These are phyloP conservation scores for Psidium guajava DNA, from an alignment of 345 rosid genomes.

Conservation along the genomic window DNA sequence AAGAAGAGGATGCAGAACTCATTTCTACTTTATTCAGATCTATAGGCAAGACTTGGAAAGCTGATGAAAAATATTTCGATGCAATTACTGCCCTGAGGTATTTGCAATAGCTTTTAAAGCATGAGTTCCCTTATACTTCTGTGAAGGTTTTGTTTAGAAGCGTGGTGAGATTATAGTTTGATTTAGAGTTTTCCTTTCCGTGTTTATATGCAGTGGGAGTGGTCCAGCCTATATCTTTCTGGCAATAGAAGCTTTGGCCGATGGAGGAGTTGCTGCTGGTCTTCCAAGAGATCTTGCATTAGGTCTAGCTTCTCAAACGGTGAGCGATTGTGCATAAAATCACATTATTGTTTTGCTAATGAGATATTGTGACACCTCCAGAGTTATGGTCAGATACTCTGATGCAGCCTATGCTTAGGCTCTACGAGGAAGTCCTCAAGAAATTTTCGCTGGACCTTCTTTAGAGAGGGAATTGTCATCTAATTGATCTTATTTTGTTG, in stretches of 20 bases:
- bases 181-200: background rate
- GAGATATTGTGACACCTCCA: background rate
- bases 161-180: background rate
- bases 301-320: slow-evolving; percentile 82
- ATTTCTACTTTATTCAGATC: slow-evolving; percentile 66
- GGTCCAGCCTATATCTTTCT: slow-evolving; percentile 85
- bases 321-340: slow-evolving; percentile 15
- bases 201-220: slow-evolving; percentile 52
- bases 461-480: background rate
- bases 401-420: background rate
- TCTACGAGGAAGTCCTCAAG: background rate
- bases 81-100: slow-evolving; percentile 94
- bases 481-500: background rate
- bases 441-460: background rate
- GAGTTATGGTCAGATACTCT: background rate
- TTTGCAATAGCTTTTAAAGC: background rate
- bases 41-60: slow-evolving; percentile 77
- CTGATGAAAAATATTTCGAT: slow-evolving; percentile 82
- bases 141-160: background rate
- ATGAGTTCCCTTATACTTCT: background rate
- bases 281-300: slow-evolving; percentile 83
- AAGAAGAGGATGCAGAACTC: slow-evolving; percentile 63
- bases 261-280: slow-evolving; percentile 98
- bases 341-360: background rate
- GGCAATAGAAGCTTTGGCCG: slow-evolving; percentile 93